Evolutionary conservation across 202 grass and related monocot species (phyloP), one percentile per base, ranked within the genome.

Genomic region (Zizania palustris): DNA sequence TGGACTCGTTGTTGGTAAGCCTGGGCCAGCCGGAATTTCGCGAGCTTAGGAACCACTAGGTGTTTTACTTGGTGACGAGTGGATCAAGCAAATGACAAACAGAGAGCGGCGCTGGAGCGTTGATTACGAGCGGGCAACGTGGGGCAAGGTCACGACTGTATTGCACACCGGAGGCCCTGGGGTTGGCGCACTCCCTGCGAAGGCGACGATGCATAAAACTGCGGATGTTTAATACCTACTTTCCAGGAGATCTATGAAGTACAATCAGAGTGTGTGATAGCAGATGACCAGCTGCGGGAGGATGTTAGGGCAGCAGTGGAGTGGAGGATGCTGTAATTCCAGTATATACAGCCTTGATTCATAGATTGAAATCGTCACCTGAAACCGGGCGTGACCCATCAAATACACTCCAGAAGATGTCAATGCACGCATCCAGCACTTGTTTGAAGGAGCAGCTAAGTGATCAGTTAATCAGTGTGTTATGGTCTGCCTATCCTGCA

Each of bases 171-270:
- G 85, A 36, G 80, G 83, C 59, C 73, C 82, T n/a, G 90, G 93
- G 3, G 53, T 80, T 16, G 79, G 85, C 68, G 79, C 61, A 33
- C 67, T 87, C 79, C 61, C 74, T 38, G 53, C 44, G 9, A 87
- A 87, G 74, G 79, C 74, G 0, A 84, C 83, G 33, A 65, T 78
- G 5, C 90, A 93, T 76, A 93, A 93, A 92, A 36, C 51, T 97
- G 35, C 69, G 88, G 6, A 77, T 97, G 84, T 97, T 97, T 58
- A 97, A 93, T 59, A 82, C 80, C 12, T 97, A 97, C 63, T 83
- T 97, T 14, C 88, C 88, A 93, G 16, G 93, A 97, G 66, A 97
- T 93, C 37, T 91, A 63, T 51, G 65, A 19, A 14, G 37, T 60
- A 48, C 93, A 93, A 21, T 68, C 71, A 37, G 79, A 82, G 51